Evolutionary conservation across 345 rosid species (phyloP).

Genomic region (Populus pruinosa): DNA sequence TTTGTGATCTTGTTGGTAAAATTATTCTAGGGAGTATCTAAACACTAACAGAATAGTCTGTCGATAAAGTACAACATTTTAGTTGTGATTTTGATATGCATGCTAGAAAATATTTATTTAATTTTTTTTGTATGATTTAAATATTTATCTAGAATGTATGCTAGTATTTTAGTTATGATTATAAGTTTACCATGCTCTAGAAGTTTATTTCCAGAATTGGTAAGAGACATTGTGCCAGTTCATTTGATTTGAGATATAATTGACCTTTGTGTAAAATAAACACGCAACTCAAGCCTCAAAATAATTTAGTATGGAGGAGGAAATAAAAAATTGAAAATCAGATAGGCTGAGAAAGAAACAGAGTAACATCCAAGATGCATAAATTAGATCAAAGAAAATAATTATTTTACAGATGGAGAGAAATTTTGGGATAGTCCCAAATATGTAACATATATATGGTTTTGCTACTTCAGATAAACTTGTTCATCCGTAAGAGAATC

Average conservation of each 20-base stretch:
- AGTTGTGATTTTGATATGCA: neutral
- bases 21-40: no score
- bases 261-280: no score
- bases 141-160: no score
- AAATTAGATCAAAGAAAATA: neutral
- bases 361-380: neutral
- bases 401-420: neutral
- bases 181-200: no score
- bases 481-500: neutral
- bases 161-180: no score
- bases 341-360: neutral
- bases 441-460: neutral
- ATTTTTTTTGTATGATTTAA: no score
- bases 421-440: neutral
- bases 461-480: neutral
- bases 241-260: neutral
- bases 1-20: no score
- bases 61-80: no score
- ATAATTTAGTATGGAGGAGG: neutral
- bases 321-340: neutral
- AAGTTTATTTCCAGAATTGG: no score
- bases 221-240: neutral
- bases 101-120: no score
- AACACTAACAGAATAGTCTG: no score
- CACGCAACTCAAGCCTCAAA: neutral